Evolutionary conservation across 1,284 basidiomycete species (phyloP).

Genomic region (Pterula multifida): DNA sequence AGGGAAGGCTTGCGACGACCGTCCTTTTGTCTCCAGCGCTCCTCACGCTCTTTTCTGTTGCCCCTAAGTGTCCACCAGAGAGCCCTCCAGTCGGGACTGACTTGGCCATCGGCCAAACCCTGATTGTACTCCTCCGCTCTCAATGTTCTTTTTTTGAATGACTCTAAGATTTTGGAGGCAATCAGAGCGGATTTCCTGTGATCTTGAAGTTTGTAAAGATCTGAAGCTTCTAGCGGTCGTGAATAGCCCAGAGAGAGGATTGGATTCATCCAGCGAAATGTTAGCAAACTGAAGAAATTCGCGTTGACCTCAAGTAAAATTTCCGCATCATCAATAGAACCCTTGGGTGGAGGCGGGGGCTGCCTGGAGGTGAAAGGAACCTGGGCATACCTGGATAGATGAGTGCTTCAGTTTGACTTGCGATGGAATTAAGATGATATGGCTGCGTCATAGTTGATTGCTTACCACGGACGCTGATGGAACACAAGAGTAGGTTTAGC

Average conservation of each 20-base stretch:
- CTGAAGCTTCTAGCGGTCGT: constrained; percentile 70
- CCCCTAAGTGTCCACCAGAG: constrained; percentile 54
- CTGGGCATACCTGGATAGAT: constrained; percentile 18
- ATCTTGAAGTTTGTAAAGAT: constrained; percentile 71
- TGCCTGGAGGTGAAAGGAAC: constrained; percentile 26
- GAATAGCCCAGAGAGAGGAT: constrained; percentile 40
- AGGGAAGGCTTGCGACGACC: constrained; percentile 64
- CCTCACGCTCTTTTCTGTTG: constrained; percentile 39
- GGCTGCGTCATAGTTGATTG: neutral
- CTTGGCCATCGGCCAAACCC: constrained; percentile 49
- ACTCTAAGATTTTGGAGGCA: constrained; percentile 48
- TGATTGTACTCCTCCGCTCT: constrained; percentile 62
- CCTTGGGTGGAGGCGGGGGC: constrained; percentile 26
- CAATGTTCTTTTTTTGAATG: constrained; percentile 50
- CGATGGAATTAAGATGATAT: neutral
- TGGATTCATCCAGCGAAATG: constrained; percentile 64
- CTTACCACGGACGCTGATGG: neutral
- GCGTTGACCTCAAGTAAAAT: constrained; percentile 37
- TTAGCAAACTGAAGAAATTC: constrained; percentile 26
- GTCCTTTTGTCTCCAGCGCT: constrained; percentile 49
- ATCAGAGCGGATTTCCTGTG: constrained; percentile 30
- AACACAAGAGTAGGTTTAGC: neutral
- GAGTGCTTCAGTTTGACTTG: constrained; percentile 1
- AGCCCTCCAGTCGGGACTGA: constrained; percentile 40
- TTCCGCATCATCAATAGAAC: constrained; percentile 31